Conservation (phyloP, 2,329 filamentous ascomycete genomes). For the Neospermospora avenae region DNA sequence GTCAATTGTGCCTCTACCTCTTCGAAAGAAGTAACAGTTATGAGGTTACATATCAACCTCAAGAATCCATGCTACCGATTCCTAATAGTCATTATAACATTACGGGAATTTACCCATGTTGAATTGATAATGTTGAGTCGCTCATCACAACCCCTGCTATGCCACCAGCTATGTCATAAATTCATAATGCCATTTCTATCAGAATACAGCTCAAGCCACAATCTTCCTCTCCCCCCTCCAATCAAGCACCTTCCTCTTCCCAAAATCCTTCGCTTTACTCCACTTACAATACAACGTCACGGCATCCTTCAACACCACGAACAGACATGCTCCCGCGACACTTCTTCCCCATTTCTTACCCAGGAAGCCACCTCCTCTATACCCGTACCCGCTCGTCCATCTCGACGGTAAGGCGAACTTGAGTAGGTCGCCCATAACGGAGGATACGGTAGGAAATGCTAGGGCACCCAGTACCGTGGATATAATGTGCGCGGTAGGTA, state of each 20-base stretch:
- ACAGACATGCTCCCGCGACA: constrained; percentile 82
- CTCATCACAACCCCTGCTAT: too few species aligned
- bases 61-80: background rate
- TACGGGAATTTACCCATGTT: background rate
- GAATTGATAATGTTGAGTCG: too few species aligned
- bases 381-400: constrained; percentile 53
- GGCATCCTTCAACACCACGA: constrained; percentile 75
- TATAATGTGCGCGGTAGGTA: constrained; percentile 52
- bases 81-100: background rate
- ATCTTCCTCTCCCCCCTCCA: constrained; percentile 18
- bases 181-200: too few species aligned
- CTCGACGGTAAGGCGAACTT: constrained; percentile 62
- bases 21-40: background rate
- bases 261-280: constrained; percentile 54
- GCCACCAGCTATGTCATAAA: too few species aligned
- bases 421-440: constrained; percentile 72
- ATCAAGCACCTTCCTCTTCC: constrained; percentile 47
- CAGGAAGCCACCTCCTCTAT: constrained; percentile 48
- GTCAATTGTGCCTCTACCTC: background rate
- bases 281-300: constrained; percentile 62
- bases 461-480: constrained; percentile 65
- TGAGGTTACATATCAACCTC: background rate
- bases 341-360: constrained; percentile 87
- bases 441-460: constrained; percentile 78
- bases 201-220: background rate